These are phyloP conservation scores for Zygosaccharomyces gambellarensis DNA, from an alignment of 805 yeast genomes.

Conservation along the genomic window DNA sequence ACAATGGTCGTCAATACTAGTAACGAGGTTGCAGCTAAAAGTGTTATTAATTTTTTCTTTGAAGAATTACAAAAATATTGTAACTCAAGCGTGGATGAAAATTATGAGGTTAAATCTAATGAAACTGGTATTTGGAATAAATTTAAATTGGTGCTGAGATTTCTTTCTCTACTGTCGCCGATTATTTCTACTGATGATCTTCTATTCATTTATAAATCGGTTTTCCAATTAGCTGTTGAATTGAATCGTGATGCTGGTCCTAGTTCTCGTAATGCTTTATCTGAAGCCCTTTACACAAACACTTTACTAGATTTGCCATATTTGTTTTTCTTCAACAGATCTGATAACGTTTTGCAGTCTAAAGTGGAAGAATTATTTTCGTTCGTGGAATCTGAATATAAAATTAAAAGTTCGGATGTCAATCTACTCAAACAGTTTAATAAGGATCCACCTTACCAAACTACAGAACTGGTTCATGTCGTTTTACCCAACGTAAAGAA, in stretches of 20 bases:
- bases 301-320: constrained; percentile 64
- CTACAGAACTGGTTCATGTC: constrained; percentile 45
- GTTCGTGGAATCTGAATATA: constrained; percentile 37
- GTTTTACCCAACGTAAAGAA: constrained; percentile 48
- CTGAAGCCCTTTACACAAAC: constrained; percentile 63
- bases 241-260: constrained; percentile 40
- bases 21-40: constrained; percentile 61
- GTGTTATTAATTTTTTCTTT: constrained; percentile 64
- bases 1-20: constrained; percentile 61
- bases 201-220: constrained; percentile 45
- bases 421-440: constrained; percentile 26
- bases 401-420: constrained; percentile 19
- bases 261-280: constrained; percentile 49
- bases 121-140: constrained; percentile 62
- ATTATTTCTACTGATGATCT: constrained; percentile 51
- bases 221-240: constrained; percentile 52
- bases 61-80: constrained; percentile 55
- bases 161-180: constrained; percentile 61
- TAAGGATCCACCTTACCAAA: constrained; percentile 44
- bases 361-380: constrained; percentile 44
- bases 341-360: constrained; percentile 26
- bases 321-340: constrained; percentile 43
- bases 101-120: constrained; percentile 28
- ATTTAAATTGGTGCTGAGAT: constrained; percentile 64
- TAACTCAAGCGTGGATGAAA: constrained; percentile 32